Percentiles rank a stretch among this genome's conserved stretches.
Conservation (phyloP, 108 stramenopile species). For the Pseudonitzschia delicatissima region DNA sequence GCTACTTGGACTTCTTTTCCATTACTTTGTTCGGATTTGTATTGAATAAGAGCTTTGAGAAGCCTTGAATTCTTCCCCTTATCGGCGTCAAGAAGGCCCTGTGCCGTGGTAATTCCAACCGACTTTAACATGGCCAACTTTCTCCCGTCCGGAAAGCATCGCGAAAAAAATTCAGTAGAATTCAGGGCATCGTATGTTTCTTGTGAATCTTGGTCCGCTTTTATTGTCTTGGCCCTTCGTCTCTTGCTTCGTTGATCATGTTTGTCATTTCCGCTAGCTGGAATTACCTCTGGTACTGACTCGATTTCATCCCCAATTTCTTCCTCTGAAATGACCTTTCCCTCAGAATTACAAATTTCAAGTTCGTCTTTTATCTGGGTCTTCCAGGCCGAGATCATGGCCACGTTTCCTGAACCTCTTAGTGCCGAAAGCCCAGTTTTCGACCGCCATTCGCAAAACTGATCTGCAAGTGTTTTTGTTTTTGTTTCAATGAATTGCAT, state of each 20-base stretch:
- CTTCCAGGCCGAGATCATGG: slow-evolving; percentile 56
- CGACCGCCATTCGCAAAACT: slow-evolving; percentile 31
- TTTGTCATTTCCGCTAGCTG: neutral
- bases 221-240: neutral
- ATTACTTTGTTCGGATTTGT: neutral
- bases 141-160: slow-evolving; percentile 12
- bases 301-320: neutral
- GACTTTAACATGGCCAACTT: slow-evolving; percentile 17
- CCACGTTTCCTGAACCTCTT: slow-evolving; percentile 52
- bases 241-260: slow-evolving; percentile 2
- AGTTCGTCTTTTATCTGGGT: slow-evolving; percentile 37
- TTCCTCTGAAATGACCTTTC: slow-evolving; percentile 3
- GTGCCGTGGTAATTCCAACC: slow-evolving; percentile 37
- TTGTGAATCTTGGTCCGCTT: neutral
- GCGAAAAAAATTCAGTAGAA: slow-evolving; percentile 4
- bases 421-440: slow-evolving; percentile 25
- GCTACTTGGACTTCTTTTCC: neutral
- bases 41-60: slow-evolving; percentile 13
- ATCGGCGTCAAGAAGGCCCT: slow-evolving; percentile 32
- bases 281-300: neutral
- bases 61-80: slow-evolving; percentile 13
- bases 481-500: slow-evolving; percentile 28
- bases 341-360: slow-evolving; percentile 19
- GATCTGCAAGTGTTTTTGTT: slow-evolving; percentile 38
- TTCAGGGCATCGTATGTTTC: slow-evolving; percentile 4